Percentiles rank a stretch among this genome's conserved stretches.
Conservation (phyloP, 2,329 filamentous ascomycete species). For the Karstenula rhodostoma region DNA sequence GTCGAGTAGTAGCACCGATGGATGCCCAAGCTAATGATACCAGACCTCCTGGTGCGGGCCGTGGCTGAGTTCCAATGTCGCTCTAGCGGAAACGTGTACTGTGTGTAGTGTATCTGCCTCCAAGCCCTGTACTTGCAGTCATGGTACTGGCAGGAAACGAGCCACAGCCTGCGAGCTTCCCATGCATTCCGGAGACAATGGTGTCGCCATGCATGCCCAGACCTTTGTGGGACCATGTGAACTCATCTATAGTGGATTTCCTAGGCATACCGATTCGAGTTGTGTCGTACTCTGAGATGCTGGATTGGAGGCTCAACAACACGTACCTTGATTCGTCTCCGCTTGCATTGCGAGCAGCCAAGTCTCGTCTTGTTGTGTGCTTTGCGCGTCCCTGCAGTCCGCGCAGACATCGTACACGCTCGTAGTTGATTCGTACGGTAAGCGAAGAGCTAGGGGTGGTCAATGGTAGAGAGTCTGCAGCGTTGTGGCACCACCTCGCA, state of each 20-base stretch:
- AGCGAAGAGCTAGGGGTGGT: conserved; percentile 25
- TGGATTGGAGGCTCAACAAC: not conserved
- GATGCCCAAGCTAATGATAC: not conserved
- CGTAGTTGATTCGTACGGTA: not conserved
- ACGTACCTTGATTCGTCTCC: conserved; percentile 44
- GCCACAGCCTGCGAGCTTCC: not conserved
- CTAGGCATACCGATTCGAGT: not conserved
- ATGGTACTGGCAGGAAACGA: not conserved
- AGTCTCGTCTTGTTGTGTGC: conserved; percentile 47
- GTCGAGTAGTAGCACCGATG: not conserved
- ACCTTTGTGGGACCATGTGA: not conserved
- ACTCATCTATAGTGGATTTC: not conserved
- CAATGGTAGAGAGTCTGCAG: not conserved
- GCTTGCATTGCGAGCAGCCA: conserved; percentile 47
- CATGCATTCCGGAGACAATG: not conserved
- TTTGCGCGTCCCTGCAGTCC: conserved; percentile 32
- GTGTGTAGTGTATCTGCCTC: not conserved
- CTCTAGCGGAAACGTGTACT: not conserved
- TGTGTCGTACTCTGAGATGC: not conserved
- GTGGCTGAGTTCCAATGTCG: not conserved
- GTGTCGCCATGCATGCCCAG: not conserved
- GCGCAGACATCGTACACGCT: conserved; percentile 6
- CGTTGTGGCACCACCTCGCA: not conserved
- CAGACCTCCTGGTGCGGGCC: not conserved
- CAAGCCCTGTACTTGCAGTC: not conserved